phyloP scores from a whole-genome alignment of 768 basidiomycete genomes.

The Pholiota conissans region DNA sequence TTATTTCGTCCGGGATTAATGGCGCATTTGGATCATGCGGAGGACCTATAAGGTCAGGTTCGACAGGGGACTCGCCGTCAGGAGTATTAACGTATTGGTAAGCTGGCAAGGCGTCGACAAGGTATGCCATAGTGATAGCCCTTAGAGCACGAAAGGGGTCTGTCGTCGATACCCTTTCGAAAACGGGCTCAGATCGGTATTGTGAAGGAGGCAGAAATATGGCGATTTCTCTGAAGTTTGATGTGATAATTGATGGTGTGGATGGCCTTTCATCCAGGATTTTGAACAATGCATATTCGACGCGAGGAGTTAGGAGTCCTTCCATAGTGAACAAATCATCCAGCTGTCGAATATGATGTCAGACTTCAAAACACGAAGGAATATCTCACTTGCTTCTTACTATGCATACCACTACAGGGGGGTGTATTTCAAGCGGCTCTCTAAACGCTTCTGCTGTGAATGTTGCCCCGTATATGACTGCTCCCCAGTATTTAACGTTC shows the following conservation, averaged over 20 bases:
- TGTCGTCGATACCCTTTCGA: slow-evolving; percentile 14
- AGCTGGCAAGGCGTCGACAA: background rate
- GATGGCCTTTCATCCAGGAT: background rate
- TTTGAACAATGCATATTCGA: background rate
- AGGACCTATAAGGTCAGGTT: slow-evolving; percentile 5
- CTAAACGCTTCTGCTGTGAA: slow-evolving; percentile 10
- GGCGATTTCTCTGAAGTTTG: background rate
- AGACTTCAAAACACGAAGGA: background rate
- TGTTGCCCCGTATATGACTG: slow-evolving; percentile 11
- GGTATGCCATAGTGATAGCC: slow-evolving; percentile 13
- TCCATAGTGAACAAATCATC: background rate
- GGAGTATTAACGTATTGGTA: background rate
- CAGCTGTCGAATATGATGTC: background rate
- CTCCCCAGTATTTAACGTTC: background rate
- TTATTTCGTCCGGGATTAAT: slow-evolving; percentile 18
- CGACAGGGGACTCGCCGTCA: background rate
- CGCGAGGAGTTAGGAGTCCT: background rate
- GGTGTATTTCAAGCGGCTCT: no score
- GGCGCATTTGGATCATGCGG: slow-evolving; percentile 15
- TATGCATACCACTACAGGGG: background rate
- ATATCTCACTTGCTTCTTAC: no score
- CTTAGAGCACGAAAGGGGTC: slow-evolving; percentile 13
- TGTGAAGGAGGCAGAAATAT: background rate
- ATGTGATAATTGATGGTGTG: background rate
- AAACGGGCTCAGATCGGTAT: slow-evolving; percentile 1